Base-by-base conservation (phyloP, 73 alveolate species). In the Urostyla sp. region DNA sequence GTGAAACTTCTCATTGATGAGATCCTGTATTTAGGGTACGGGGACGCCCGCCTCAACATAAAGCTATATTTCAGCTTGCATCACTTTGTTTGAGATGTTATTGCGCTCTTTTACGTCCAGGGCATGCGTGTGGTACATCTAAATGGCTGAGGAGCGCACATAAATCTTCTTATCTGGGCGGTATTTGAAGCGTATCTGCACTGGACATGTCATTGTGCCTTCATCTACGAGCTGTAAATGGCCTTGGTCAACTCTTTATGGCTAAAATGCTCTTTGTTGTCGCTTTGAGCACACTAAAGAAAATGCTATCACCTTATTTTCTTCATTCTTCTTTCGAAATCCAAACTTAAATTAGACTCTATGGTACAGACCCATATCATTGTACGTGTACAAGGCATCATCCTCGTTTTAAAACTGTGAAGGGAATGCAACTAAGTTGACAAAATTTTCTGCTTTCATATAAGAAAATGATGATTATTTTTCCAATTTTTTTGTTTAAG, bases 51-150 rank as follows among this genome's bases (percentile, higher is more conserved):
- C 54, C 28, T 83, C 77, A 11, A 57, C 63, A 38, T 56, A 73
- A 3, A 48, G 43, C 16, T 73, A 27, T 10, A 83, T 61, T 28
- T 83, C 92, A 26, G 67, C 58, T 45, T 55, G 40, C 23, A 83
- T 73, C n/a, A 50, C 54, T 38, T 73, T 52, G 21, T 83, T 54
- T 30, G 56, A 45, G 31, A 75, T 73, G 63, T 73, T 55, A 6
- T 61, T 45, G 20, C 75, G 30, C 54, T 73, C 92, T 50, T 73
- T 72, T 13, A 83, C 38, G 43, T 83, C 92, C 0, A 83, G 54
- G 0, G 66, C 66, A 44, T 83, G 92, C 35, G 83, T 32, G 32
- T 83, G 92, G 45, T 44, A 44, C 87, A 73, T 83, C 26, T 36
- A 28, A 53, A 83, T 57, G 5, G 66, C 15, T 34, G 69, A 49